Base-by-base conservation (phyloP, 2,329 filamentous ascomycete species). In the Talaromyces albobiverticillius region DNA sequence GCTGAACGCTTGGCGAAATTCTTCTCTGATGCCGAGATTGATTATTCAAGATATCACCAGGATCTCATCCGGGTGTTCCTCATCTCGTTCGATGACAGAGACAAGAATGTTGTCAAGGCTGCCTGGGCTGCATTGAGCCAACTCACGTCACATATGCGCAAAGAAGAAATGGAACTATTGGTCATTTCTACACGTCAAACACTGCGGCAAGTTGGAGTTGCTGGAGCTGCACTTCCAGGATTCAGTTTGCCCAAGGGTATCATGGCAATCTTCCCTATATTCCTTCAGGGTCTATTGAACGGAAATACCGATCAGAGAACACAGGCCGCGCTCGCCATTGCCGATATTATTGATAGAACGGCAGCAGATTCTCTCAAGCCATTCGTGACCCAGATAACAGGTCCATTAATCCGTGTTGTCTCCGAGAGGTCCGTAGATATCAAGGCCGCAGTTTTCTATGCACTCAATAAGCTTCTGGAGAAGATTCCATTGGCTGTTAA, bases 261-360 rank as follows among this genome's bases (percentile, higher is more conserved):
- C 79, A 95, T 91, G 67, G 92, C 94, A 59, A 87, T 99, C 60
- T 76, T 99, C 57, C 94, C 95, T 2, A 97, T 99, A 61, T 97
- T 99, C 82, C 74, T 97, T 67, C 95, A 99, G 69, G 94, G 94
- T 73, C 81, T 99, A 61, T 95, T 99, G 87, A 97, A 99, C 65
- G 95, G 94, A 55, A 92, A 88, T 34, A 79, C 89, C 14, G 94
- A 99, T 4, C 94, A 99, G 76, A 84, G 92, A 69, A 94, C 90
- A 23, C 89, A 95, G 69, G 86, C 94, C 55, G 94, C 95, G 43
- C 80, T 97, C 59, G 94, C 90, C 54, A 95, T 99, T 62, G 95
- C 92, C 2, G 95, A 99, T 68, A 89, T 99, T 61, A 88, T 97
- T 60, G 94, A 97, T 74, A 86, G 94, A 55, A 95, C 94, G 23